Percentiles rank a stretch among this genome's conserved stretches.
These are phyloP conservation scores for Terana coerulea DNA, from an alignment of 768 basidiomycete genomes.

Conservation along the genomic window DNA sequence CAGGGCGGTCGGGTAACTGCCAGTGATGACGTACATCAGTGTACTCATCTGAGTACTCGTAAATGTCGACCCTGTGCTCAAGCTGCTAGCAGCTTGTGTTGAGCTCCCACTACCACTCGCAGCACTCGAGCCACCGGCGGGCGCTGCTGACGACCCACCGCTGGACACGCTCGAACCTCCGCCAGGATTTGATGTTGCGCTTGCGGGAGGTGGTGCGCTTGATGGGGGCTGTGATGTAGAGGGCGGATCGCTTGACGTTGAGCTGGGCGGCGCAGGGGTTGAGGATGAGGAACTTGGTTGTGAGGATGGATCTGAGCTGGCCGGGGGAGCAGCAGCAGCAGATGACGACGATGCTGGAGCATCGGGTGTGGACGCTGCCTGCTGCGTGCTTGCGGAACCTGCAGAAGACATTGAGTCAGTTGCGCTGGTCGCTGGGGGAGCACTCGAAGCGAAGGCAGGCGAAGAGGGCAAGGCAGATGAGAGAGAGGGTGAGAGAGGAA, in stretches of 20 bases:
- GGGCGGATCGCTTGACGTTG: not conserved
- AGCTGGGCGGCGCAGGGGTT: not conserved
- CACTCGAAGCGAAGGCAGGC: not conserved
- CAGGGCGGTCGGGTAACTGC: not conserved
- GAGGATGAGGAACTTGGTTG: not conserved
- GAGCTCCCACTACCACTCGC: too few species aligned
- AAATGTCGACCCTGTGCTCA: too few species aligned
- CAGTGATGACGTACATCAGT: slow-evolving; percentile 15
- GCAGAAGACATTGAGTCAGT: not conserved
- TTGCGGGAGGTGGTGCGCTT: not conserved
- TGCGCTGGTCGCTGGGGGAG: not conserved
- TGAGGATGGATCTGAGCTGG: not conserved
- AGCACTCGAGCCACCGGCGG: too few species aligned
- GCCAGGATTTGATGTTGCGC: not conserved
- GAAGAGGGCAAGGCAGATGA: slow-evolving; percentile 6
- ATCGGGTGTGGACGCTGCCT: not conserved
- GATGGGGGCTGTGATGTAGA: not conserved
- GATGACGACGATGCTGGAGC: slow-evolving; percentile 9
- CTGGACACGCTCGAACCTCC: not conserved
- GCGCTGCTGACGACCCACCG: not conserved
- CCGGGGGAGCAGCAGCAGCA: slow-evolving; percentile 5
- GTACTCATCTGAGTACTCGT: slow-evolving; percentile 14
- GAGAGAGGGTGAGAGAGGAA: not conserved
- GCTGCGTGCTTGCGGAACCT: slow-evolving; percentile 2
- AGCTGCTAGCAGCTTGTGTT: too few species aligned